A percentile compares a stretch with the other conserved stretches of the same genome.
phyloP scores from a whole-genome alignment of 2,329 filamentous ascomycete species.

The Pleoardoris graminearum region DNA sequence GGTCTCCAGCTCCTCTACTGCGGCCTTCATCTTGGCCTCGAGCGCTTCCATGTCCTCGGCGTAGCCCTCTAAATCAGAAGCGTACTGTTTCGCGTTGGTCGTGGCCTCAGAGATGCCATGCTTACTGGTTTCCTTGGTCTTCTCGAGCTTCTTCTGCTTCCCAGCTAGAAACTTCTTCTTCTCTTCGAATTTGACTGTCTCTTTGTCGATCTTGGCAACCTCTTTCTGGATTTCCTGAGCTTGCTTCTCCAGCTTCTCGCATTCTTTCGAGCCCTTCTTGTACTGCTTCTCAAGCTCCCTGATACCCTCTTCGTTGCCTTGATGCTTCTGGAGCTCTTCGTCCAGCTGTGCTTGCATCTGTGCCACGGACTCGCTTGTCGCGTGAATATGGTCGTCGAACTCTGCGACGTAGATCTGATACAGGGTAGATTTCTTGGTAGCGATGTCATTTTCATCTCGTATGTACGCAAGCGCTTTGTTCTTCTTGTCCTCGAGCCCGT shows the following conservation, averaged over 20 bases:
- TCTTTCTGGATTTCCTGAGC: slow-evolving; percentile 81
- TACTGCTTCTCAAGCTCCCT: slow-evolving; percentile 86
- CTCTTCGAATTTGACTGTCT: slow-evolving; percentile 95
- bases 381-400: slow-evolving; percentile 83
- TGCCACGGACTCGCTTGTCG: slow-evolving; percentile 86
- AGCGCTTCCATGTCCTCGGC: slow-evolving; percentile 73
- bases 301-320: slow-evolving; percentile 86
- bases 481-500: slow-evolving; percentile 91
- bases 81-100: slow-evolving; percentile 76
- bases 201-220: slow-evolving; percentile 91
- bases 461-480: slow-evolving; percentile 89
- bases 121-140: slow-evolving; percentile 77
- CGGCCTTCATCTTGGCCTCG: slow-evolving; percentile 73
- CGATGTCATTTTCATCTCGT: slow-evolving; percentile 89
- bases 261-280: slow-evolving; percentile 79
- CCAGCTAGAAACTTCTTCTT: slow-evolving; percentile 90
- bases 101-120: slow-evolving; percentile 74
- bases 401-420: slow-evolving; percentile 92
- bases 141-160: slow-evolving; percentile 95
- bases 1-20: slow-evolving; percentile 79
- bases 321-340: slow-evolving; percentile 85
- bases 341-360: slow-evolving; percentile 88
- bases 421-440: slow-evolving; percentile 83
- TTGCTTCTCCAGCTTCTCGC: slow-evolving; percentile 79
- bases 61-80: slow-evolving; percentile 76